Base-by-base conservation (phyloP, 495 filamentous ascomycete species). In the Acidiella bohemica region DNA sequence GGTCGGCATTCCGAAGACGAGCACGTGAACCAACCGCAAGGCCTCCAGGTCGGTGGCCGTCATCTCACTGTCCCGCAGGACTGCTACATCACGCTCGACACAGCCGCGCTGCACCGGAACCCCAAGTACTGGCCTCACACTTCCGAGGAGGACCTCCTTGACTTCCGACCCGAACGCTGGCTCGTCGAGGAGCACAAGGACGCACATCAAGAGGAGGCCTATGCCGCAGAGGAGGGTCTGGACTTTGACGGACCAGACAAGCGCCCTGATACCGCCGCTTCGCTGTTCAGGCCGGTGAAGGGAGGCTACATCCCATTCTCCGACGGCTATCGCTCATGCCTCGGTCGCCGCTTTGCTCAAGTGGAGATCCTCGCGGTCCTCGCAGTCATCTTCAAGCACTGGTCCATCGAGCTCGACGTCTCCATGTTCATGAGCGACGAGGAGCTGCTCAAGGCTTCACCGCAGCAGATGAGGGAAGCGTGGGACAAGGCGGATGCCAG, bases 231-330 rank as follows among this genome's bases (percentile, higher is more conserved):
- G 16, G 66, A 69, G 21, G 56, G 60, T 25, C 67, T 69, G 18
- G 71, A 75, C 36, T 67, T 73, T 23, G 72, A 70, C 36, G 72
- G 71, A 0, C 71, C 65, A 11, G 50, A 65, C 32, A 70, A 68
- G 6, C 59, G 58, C 2, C 32, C 25, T 6, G 72, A 78, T 49
- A 73, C 67, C 11, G 65, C 66, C 20, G 59, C 61, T 25, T 58
- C 59, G 17, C 65, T 74, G 37, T 79, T 71, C 60, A 64, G 67
- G 17, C 78, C 78, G 0, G 61, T 65, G 0, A 63, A 70, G n/a
- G 79, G 80, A 2, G 65, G 73, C 1, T 86, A 68, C 49, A 60
- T 85, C 11, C 78, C 84, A 0, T 88, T 85, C 58, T 76, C 72
- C 33, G 80, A 83, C 19, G 81, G 84, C 1, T 61, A 68, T 23